phyloP scores from a whole-genome alignment of 2,329 filamentous ascomycete species.

The Claviceps sp. region DNA sequence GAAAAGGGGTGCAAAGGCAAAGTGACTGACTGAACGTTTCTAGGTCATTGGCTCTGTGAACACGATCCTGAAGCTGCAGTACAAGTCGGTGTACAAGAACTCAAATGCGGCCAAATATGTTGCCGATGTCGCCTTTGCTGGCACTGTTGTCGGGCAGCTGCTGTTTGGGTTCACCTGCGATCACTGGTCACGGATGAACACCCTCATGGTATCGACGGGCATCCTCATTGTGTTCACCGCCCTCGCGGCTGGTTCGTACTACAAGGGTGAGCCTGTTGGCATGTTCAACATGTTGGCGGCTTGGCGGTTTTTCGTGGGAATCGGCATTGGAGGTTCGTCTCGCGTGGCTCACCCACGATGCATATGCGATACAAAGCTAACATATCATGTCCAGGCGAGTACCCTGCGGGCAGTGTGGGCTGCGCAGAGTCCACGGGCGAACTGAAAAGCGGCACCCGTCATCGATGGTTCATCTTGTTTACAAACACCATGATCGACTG shows the following conservation, averaged over 20 bases:
- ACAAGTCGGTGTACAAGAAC: conserved; percentile 52
- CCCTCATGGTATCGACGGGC: conserved; percentile 65
- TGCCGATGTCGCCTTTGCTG: conserved; percentile 70
- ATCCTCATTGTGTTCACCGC: conserved; percentile 80
- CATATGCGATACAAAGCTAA: conserved; percentile 22
- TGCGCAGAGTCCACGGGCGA: conserved; percentile 68
- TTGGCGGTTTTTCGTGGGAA: conserved; percentile 70
- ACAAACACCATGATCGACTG: conserved; percentile 78
- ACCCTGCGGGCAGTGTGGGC: conserved; percentile 71
- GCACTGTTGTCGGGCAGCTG: conserved; percentile 72
- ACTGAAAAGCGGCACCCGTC: conserved; percentile 66
- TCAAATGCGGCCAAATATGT: conserved; percentile 64
- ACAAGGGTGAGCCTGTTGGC: conserved; percentile 51
- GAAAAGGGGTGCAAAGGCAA: not conserved
- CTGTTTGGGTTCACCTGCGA: conserved; percentile 72
- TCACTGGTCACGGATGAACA: conserved; percentile 72
- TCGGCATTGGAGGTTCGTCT: conserved; percentile 58
- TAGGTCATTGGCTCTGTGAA: conserved; percentile 80
- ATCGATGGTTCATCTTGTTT: conserved; percentile 83
- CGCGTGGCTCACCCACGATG: too few relatives aligned
- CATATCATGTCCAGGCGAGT: conserved; percentile 40
- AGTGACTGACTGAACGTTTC: not conserved
- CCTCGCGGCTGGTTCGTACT: conserved; percentile 65
- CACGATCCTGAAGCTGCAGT: conserved; percentile 58
- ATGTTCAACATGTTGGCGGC: conserved; percentile 66